These are phyloP conservation scores for Ophiostoma fasciatum DNA, from an alignment of 2,329 filamentous ascomycete species.

Conservation along the genomic window DNA sequence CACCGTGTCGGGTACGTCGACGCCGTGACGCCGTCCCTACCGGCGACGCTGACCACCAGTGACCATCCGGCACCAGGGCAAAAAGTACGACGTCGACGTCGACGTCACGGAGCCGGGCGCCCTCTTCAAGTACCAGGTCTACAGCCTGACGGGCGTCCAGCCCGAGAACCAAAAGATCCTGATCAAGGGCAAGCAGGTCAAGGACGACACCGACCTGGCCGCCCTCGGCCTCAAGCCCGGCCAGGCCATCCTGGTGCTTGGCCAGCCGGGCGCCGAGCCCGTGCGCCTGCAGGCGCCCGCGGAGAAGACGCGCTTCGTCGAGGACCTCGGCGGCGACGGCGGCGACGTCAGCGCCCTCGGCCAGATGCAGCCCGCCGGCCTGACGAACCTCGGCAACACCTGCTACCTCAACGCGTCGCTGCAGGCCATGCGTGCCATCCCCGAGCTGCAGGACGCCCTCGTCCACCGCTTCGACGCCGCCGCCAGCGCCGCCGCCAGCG, in stretches of 20 bases:
- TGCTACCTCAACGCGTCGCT: conserved; percentile 97
- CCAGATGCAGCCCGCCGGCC: conserved; percentile 76
- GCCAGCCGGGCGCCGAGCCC: conserved; percentile 59
- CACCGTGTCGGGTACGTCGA: conserved; percentile 2
- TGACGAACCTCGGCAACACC: conserved; percentile 90
- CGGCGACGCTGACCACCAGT: conserved; percentile 38
- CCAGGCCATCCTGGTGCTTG: conserved; percentile 92
- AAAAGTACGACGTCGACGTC: conserved; percentile 87
- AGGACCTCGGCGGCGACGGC: conserved; percentile 94
- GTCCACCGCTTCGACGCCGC: conserved; percentile 34
- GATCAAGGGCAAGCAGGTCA: conserved; percentile 85
- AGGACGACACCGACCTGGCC: conserved; percentile 81
- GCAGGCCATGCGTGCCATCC: conserved; percentile 78
- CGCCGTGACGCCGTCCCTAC: too few relatives aligned
- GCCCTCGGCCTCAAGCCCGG: conserved; percentile 74
- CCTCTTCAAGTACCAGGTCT: conserved; percentile 90
- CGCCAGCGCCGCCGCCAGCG: conserved; percentile 10
- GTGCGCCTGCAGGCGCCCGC: conserved; percentile 54
- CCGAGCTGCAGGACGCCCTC: conserved; percentile 75
- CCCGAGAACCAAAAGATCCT: conserved; percentile 93
- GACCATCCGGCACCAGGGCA: conserved; percentile 87
- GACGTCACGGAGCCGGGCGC: conserved; percentile 75
- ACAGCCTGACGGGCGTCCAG: conserved; percentile 88
- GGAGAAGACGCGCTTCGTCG: conserved; percentile 73
- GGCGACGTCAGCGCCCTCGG: conserved; percentile 59